Base-by-base conservation (phyloP, 2,329 filamentous ascomycete genomes). In the Ceratocystis alfenasii region DNA sequence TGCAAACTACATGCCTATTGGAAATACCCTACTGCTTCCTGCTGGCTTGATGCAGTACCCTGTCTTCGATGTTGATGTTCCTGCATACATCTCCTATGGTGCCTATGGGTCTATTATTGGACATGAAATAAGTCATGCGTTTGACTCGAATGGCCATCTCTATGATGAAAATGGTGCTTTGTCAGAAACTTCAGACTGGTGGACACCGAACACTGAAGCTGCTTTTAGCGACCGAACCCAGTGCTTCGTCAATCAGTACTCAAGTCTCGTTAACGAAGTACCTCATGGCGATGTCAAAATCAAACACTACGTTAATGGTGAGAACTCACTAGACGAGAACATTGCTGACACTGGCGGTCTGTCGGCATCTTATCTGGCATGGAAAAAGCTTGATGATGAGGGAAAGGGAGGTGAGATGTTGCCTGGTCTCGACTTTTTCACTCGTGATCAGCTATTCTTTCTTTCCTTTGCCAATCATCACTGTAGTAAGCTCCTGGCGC, bases 271-370 rank as follows among this genome's bases (percentile, higher is more conserved):
- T 10, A 10, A 36, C 17, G 33, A 36, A 36, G 8, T 10, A 36
- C 22, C 50, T 30, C 10, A 17, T 30, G 25, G 22, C 20, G 15
- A 22, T 10, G 22, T 15, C 8, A 57, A 15, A 5, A 15, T 30
- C 1, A 80, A 85, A 44, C 87, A 81, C 71, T 80, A 85, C 67
- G 81, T 88, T 65, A 84, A 87, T 67, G 87, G 86, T 8, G 76
- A 76, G 28, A 76, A 84, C 12, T 89, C 86, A 0, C 75, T 88
- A 1, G 83, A 82, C 20, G 87, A 89, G 75, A 89, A 89, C 71
- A 86, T 89, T 71, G 86, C 86, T 1, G 87, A 89, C 72, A 83
- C 86, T 0, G 86, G 86, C 17, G 87, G 87, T 12, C 72, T 89
- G 0, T 78, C 80, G 7, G 82, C 85, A 0, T 78, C 85, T 0